Base-by-base conservation (phyloP, 495 filamentous ascomycete genomes). In the Astrothelium subdiscretum region DNA sequence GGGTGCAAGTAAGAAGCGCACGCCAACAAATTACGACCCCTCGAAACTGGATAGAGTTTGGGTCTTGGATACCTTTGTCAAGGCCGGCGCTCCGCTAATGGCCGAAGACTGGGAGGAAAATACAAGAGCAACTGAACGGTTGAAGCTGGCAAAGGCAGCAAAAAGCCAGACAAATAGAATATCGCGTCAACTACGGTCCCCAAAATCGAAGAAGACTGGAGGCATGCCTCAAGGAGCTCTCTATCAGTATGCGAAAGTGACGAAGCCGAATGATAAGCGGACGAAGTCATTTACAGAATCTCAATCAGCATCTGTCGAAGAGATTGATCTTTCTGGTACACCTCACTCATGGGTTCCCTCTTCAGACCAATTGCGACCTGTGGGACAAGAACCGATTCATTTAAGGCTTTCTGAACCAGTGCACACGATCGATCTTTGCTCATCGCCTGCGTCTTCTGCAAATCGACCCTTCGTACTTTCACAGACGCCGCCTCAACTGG, bases 31-130 rank as follows among this genome's bases (percentile, higher is more conserved):
- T 0, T 89, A 83, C 52, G 85, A 92, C 66, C 83, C 89, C 2
- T 83, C 84, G 32, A 71, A 83, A 38, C 68, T 78, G 2, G 83
- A 87, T 51, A 86, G 86, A 65, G 68, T 84, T 24, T 98, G 92
- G 92, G 73, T 97, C 5, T 81, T 89, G 12, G 87, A 91, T 67
- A 80, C 81, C 0, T 77, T 89, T 62, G 85, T 84, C 11, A 87
- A 82, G 59, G 69, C 87, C 18, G 87, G 90, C 0, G 78, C 89
- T 58, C 90, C 89, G 22, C 72, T 86, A 13, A 80, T 83, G n/a
- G 84, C 92, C 1, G 79, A 88, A 62, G 84, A 83, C 26, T 98
- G 90, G 84, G 85, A 95, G 65, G 84, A 83, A 59, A 77, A 81
- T 22, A 77, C 82, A 40, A 73, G 48, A 29, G n/a, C 48, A 10